Evolutionary conservation across 169 alveolate genomes (phyloP).

Genomic region (Eimeria falciformis): DNA sequence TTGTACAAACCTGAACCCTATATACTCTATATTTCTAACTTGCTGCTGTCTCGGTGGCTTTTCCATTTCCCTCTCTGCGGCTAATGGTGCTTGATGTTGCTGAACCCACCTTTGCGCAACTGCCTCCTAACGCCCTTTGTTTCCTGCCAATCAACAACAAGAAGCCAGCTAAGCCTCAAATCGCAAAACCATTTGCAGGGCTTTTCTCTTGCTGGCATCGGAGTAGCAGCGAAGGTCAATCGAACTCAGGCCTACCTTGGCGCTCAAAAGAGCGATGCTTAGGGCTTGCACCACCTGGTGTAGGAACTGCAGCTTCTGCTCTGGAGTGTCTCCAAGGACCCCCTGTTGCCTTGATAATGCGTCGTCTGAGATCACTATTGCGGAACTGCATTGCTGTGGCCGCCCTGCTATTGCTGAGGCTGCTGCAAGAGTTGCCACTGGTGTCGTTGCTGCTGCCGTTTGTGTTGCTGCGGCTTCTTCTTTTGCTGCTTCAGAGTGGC

Average conservation of each 20-base stretch:
- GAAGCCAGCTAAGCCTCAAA: too few species aligned
- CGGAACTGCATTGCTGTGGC: neutral
- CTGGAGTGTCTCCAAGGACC: neutral
- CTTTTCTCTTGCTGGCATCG: neutral
- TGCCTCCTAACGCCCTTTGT: constrained; percentile 34
- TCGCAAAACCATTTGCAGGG: neutral
- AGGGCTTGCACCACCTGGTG: constrained; percentile 66
- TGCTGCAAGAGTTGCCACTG: neutral
- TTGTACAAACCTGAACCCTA: too few species aligned
- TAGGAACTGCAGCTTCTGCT: constrained; percentile 41
- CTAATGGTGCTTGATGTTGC: constrained; percentile 5
- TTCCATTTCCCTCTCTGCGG: too few species aligned
- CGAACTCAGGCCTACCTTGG: constrained; percentile 43
- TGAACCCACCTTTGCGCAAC: constrained; percentile 30
- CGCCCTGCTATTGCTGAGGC: neutral
- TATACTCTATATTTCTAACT: too few species aligned
- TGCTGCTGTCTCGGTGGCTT: neutral
- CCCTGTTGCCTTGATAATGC: neutral
- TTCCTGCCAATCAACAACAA: constrained; percentile 29
- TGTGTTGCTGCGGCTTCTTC: neutral
- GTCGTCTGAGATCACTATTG: neutral
- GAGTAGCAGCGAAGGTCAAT: neutral
- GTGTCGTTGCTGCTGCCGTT: neutral
- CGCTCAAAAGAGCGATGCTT: constrained; percentile 53
- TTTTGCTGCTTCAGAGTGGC: constrained; percentile 20